Evolutionary conservation across 192 early-diverging fungal genomes (phyloP), one percentile per base, ranked within the genome.

Genomic region (Linderina pennispora): DNA sequence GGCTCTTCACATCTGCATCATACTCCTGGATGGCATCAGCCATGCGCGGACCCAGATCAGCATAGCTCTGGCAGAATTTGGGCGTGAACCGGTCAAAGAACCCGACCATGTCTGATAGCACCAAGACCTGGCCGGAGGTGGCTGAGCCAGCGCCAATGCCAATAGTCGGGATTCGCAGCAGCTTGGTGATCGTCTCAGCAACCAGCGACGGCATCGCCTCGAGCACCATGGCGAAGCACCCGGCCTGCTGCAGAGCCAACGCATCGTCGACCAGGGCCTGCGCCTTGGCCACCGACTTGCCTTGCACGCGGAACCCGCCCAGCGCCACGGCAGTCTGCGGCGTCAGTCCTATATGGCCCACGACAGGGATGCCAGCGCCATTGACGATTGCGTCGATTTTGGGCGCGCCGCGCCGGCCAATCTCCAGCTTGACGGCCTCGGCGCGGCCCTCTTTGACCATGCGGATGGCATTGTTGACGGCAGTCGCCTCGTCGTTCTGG

Each of bases 401-500:
- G 23, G 79, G 60, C 4, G 81, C 81, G 65, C 91, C 88, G 43
- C 94, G 91, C 3, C 72, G 76, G 6, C 97, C 94, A 28, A 91
- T 92, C 67, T 99, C 94, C 22, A 99, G 66, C 77, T 99, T 99
- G 24, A 99, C 89, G 3, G 89, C 93, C 50, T 96, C 96, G 15
- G 85, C 84, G 36, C 83, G 75, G 16, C 92, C 94, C 50, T 99
- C 97, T 43, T 88, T 84, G 43, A 97, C 54, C 58, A 90, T 81
- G 4, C 91, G 83, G 40, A 94, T 78, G 1, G 91, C 77, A 40
- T 75, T 82, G 43, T 58, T 65, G n/a, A 99, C 66, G 6, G 94
- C 93, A 22, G 83, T 73, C 37, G 77, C 75, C 13, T 86, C 64
- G 47, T 65, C 75, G 8, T 73, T 59, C 58, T 99, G 93, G 66